Conservation (phyloP, 208 protist genomes). For the Angomonas deanei region DNA sequence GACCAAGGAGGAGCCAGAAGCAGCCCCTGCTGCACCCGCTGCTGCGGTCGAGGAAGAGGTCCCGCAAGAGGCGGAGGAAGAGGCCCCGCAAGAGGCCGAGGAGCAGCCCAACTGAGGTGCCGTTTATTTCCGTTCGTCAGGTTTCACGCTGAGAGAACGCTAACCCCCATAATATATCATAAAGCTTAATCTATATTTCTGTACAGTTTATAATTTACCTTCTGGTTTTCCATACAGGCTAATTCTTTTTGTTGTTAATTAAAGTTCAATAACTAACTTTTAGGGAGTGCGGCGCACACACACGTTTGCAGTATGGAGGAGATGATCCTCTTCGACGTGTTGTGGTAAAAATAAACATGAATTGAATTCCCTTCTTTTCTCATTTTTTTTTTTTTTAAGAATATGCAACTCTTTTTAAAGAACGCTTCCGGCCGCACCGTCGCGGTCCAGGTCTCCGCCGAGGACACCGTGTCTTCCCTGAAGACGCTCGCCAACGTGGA, state of each 20-base stretch:
- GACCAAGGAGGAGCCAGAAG: slow-evolving; percentile 6
- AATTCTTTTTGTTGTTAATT: no score
- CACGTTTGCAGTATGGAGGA: no score
- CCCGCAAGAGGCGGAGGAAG: background rate
- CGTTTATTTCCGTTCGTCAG: slow-evolving; percentile 1
- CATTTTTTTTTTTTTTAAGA: background rate
- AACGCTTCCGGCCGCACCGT: slow-evolving; percentile 83
- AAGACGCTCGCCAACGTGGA: slow-evolving; percentile 74
- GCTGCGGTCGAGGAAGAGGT: background rate
- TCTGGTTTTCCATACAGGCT: no score
- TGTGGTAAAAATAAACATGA: no score
- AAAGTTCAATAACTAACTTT: no score
- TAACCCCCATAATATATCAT: no score
- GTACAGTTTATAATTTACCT: no score
- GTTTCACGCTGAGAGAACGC: no score
- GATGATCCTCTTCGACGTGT: no score
- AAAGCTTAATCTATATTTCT: no score
- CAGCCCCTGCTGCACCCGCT: background rate
- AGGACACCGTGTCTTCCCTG: slow-evolving; percentile 81
- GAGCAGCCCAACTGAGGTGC: background rate
- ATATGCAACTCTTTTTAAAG: slow-evolving; percentile 94
- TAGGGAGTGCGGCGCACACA: no score
- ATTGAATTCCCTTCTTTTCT: background rate
- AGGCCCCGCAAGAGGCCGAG: background rate
- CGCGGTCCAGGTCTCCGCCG: slow-evolving; percentile 74